Percentiles rank a stretch among this genome's conserved stretches.
phyloP scores from a whole-genome alignment of 2,329 filamentous ascomycete genomes.

The Claviceps digitariae region DNA sequence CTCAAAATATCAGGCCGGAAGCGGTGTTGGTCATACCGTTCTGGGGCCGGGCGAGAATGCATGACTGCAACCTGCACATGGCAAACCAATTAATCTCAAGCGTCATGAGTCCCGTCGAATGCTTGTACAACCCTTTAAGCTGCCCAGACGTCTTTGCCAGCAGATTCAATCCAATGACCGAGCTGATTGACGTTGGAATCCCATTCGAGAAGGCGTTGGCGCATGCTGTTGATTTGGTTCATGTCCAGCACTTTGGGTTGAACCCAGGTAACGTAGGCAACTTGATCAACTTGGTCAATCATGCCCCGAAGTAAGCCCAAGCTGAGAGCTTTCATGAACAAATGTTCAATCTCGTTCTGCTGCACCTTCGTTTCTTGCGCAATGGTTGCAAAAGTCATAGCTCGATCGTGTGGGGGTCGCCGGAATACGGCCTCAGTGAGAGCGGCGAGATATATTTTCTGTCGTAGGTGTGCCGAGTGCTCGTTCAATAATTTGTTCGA shows the following conservation, averaged over 20 bases:
- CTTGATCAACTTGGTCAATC: constrained; percentile 90
- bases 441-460: constrained; percentile 96
- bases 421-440: constrained; percentile 95
- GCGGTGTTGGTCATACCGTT: background rate
- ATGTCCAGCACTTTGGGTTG: constrained; percentile 96
- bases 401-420: constrained; percentile 84
- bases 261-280: constrained; percentile 96
- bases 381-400: constrained; percentile 85
- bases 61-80: background rate
- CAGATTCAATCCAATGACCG: constrained; percentile 91
- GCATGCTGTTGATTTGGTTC: constrained; percentile 90
- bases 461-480: constrained; percentile 74
- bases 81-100: background rate
- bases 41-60: background rate
- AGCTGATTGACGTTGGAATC: constrained; percentile 90
- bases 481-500: constrained; percentile 67
- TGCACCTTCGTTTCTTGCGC: constrained; percentile 84
- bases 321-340: constrained; percentile 98
- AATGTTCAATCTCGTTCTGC: constrained; percentile 85
- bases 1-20: background rate
- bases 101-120: background rate
- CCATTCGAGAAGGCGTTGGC: constrained; percentile 79
- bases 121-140: constrained; percentile 34
- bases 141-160: constrained; percentile 92
- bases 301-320: constrained; percentile 78